phyloP scores from a whole-genome alignment of 208 protist genomes.

The Trypanosomatidae sp. region DNA sequence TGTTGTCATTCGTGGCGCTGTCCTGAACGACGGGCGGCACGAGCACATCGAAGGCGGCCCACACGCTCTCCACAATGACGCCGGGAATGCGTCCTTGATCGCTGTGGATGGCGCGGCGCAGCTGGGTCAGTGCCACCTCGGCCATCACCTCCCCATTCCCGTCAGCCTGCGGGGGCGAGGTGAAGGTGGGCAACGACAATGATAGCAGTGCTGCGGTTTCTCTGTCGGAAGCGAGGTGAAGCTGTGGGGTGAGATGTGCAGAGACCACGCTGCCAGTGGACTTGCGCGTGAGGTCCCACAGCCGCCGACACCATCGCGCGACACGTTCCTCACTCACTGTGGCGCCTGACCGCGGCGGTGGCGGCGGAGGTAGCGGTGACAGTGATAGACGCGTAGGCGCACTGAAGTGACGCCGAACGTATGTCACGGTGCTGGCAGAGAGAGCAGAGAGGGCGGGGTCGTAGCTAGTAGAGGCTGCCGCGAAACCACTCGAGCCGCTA shows the following conservation, averaged over 20 bases:
- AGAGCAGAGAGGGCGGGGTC: background rate
- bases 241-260: constrained; percentile 6
- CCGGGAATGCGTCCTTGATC: constrained; percentile 49
- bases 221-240: background rate
- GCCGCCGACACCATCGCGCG: constrained; percentile 62
- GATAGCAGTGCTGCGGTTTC: background rate
- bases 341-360: constrained; percentile 2
- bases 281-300: constrained; percentile 53
- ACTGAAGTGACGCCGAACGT: background rate
- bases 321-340: constrained; percentile 56
- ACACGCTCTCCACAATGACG: constrained; percentile 64
- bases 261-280: constrained; percentile 5
- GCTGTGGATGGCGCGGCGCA: constrained; percentile 41
- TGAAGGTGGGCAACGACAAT: background rate
- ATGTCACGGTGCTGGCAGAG: background rate
- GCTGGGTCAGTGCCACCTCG: constrained; percentile 19
- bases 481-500: background rate
- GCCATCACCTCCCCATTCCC: constrained; percentile 8
- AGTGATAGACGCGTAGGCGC: background rate
- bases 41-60: constrained; percentile 67
- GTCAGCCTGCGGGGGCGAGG: background rate
- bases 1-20: constrained; percentile 30
- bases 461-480: background rate
- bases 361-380: background rate
- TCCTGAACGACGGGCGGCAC: constrained; percentile 38